Conservation (phyloP, 768 basidiomycete genomes). For the Amanita muscaria region DNA sequence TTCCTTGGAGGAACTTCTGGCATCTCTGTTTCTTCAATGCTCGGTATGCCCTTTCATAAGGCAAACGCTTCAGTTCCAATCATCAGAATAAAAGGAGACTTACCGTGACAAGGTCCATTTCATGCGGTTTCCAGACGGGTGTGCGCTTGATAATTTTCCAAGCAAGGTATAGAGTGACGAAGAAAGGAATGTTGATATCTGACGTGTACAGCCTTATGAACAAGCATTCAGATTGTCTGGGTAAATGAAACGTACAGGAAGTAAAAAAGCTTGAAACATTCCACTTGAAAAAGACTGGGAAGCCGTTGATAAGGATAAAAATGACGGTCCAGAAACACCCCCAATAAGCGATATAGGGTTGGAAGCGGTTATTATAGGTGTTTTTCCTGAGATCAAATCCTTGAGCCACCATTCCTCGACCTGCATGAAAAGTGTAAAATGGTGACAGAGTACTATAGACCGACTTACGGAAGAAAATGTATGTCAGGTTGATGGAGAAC, state of each 20-base stretch:
- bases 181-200: constrained; percentile 44
- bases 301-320: constrained; percentile 47
- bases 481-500: constrained; percentile 63
- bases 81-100: too few relatives aligned
- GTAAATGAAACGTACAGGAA: constrained; percentile 29
- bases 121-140: constrained; percentile 43
- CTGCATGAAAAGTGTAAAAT: constrained; percentile 19
- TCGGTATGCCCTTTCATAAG: constrained; percentile 62
- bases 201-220: too few relatives aligned
- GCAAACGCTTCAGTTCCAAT: too few relatives aligned
- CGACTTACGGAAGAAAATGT: constrained; percentile 57
- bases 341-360: constrained; percentile 66
- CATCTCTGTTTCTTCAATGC: constrained; percentile 57
- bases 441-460: constrained; percentile 11
- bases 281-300: constrained; percentile 58
- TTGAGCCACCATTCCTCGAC: constrained; percentile 54
- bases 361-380: constrained; percentile 50
- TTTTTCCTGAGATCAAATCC: constrained; percentile 55
- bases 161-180: constrained; percentile 32
- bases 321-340: constrained; percentile 56
- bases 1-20: constrained; percentile 43
- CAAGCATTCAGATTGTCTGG: too few relatives aligned
- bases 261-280: constrained; percentile 41
- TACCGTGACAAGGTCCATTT: constrained; percentile 70
- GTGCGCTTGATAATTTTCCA: constrained; percentile 35